Base-by-base conservation (phyloP, 257 asterid genomes). In the Lantana camara region DNA sequence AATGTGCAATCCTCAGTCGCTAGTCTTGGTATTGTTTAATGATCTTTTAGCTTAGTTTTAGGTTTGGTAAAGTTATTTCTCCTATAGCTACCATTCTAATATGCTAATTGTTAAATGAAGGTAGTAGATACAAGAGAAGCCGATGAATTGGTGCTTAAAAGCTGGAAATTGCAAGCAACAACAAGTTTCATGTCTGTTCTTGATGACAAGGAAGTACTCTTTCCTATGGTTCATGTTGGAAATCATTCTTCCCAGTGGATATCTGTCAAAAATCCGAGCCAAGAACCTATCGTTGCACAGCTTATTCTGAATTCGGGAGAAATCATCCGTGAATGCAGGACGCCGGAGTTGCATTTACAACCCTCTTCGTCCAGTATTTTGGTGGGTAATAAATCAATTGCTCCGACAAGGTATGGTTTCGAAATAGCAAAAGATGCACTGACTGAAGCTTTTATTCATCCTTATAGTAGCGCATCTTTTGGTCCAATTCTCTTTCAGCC, bases 401-500 rank as follows among this genome's bases (percentile, higher is more conserved):
- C 84, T 56, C 84, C 89, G 0, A 69, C 84, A 72, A 85, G 80
- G 61, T 83, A 82, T 57, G 99, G 99, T 21, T 94, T 90, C 82
- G 90, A 97, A 1, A 47, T 90, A 45, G 91, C 95, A 19, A 83
- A 84, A 57, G 81, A 75, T 71, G 97, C 93, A 57, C 53, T 80
- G 59, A 90, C 96, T 32, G 97, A 94, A 78, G 96, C 92, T 60
- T 64, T 80, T 66, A 73, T 94, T 53, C 89, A 77, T 65, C 95
- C 97, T 24, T 55, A 73, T 60, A 85, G 82, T 40, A 69, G 57
- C 60, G 93, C 95, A 37, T 70, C 77, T 58, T 64, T 94, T 44
- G 99, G 99, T 37, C 99, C 97, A 16, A 72, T 94, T 68, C 68
- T 90, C 56, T 90, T 94, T 75, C 96, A 79, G 41, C 99, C 99